Base-by-base conservation (phyloP, 805 yeast species). In the Spathaspora boniae region DNA sequence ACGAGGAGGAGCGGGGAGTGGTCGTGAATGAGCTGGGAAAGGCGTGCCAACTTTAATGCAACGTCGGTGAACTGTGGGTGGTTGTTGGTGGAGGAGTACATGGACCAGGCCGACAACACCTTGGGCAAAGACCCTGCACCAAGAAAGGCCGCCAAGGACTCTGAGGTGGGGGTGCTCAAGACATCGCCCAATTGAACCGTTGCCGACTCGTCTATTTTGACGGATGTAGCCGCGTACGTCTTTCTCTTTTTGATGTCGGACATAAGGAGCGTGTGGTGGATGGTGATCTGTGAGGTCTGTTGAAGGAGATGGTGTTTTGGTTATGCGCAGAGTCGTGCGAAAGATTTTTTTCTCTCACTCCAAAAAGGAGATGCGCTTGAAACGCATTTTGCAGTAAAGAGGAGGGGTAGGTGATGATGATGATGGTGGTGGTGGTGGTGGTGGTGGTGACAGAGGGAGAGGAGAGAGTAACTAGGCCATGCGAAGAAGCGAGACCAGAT, bases 21-120 rank as follows among this genome's bases (percentile, higher is more conserved):
- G 25, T 6, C 19, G 8, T 34, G 9, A 9, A 4, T 22, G 18
- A 11, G 14, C 18, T 30, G 19, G 11, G 24, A 4, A 4, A 58
- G 28, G 17, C 59, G 69, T 2, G 68, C 50, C 6, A 82, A 42
- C 11, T 60, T 58, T 1, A 59, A 56, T 0, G 82, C 65, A 3
- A 72, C 38, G 15, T 58, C 62, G 0, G 76, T 62, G 43, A 79
- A 68, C 31, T 68, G 70, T 2, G 62, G 51, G 48, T 77, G 80
- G 39, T 81, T 79, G 48, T 79, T 68, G 4, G 62, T 53, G 3
- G 72, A 58, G n/a, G 70, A 54, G 43, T 51, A 67, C 41, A 60
- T 60, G 5, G 71, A 56, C 65, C 77, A 72, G 15, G 56, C 46
- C 17, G 56, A 56, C n/a, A 68, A 47, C n/a, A 70, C 35, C 28